Base-by-base conservation (phyloP, 116 monocot species). In the Dioscorea cayenensis region DNA sequence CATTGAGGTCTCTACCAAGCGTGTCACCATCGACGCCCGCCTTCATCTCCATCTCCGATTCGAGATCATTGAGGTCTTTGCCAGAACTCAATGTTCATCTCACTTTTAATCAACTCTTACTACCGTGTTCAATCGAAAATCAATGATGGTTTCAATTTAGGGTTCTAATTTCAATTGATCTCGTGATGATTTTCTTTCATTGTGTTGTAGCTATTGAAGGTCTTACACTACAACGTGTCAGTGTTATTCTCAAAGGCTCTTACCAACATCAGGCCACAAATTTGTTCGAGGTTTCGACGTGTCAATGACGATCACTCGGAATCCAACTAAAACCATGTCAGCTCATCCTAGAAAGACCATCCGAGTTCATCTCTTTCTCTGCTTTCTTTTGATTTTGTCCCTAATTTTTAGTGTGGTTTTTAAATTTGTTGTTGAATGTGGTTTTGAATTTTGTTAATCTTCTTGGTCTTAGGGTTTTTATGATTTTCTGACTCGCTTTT, bases 261-360 rank as follows among this genome's bases (percentile, higher is more conserved):
- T 28, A 89, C 77, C 25, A 95, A 92, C 84, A 89, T 92, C 62
- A 89, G 92, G n/a, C 89, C 89, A 14, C 89, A 92, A 85, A 69
- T 92, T 48, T 85, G 92, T 10, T 84, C 89, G 7, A 1, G 25
- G 25, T 25, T 25, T 25, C 1, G 25, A 25, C 25, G 1, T 25
- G 1, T 0, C 25, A 25, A 1, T 25, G 25, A 25, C 25, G 25
- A 25, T 25, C 25, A 1, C 25, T n/a, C 25, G 25, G 87, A 87
- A 0, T 87, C 74, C 77, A 72, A 89, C 89, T 66, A 68, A 81
- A 51, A 89, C 95, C 32, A 69, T 60, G 0, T 86, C 87, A 7
- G 22, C 85, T 27, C 75, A 71, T 55, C 36, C 67, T 37, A 89
- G 95, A 52, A 83, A 66, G 61, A 85, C 84, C 72, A 82, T 92